These are phyloP conservation scores for Beauveria asiatica DNA, from an alignment of 2,329 filamentous ascomycete species.

Conservation along the genomic window DNA sequence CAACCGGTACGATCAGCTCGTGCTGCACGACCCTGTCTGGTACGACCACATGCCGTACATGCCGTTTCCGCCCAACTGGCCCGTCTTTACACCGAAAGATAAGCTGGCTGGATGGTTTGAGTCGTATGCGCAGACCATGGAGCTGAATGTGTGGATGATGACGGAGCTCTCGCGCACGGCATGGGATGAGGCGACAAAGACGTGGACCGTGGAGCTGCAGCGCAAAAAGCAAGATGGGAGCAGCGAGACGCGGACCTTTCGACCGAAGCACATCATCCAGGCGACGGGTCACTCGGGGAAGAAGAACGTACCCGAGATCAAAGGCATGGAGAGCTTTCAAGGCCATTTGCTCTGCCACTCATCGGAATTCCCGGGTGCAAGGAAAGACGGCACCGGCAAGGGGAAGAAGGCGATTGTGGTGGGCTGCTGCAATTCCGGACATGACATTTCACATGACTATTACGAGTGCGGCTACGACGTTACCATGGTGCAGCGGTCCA, in stretches of 20 bases:
- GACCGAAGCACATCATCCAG: slow-evolving; percentile 56
- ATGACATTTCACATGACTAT: slow-evolving; percentile 62
- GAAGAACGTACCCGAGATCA: slow-evolving; percentile 50
- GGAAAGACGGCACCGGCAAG: slow-evolving; percentile 38
- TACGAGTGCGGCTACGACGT: slow-evolving; percentile 57
- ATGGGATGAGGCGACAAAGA: slow-evolving; percentile 41
- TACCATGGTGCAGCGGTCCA: slow-evolving; percentile 61
- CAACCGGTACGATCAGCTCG: slow-evolving; percentile 44
- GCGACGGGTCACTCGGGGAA: slow-evolving; percentile 62
- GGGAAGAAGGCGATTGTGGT: slow-evolving; percentile 57
- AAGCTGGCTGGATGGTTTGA: slow-evolving; percentile 59
- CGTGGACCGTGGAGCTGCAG: slow-evolving; percentile 45
- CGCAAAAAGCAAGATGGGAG: slow-evolving; percentile 41
- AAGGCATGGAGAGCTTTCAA: slow-evolving; percentile 48
- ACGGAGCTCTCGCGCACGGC: slow-evolving; percentile 39
- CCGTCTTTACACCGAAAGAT: slow-evolving; percentile 59
- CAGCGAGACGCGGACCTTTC: slow-evolving; percentile 43
- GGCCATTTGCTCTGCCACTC: slow-evolving; percentile 56
- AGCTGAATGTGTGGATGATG: slow-evolving; percentile 56
- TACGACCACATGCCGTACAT: slow-evolving; percentile 52
- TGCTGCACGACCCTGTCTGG: slow-evolving; percentile 57
- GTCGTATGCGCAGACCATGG: slow-evolving; percentile 50
- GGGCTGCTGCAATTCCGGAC: slow-evolving; percentile 59
- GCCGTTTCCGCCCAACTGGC: slow-evolving; percentile 52
- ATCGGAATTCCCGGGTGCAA: slow-evolving; percentile 48